A percentile compares a stretch with the other conserved stretches of the same genome.
Conservation (phyloP, 345 rosid species). For the Nephelium lappaceum region DNA sequence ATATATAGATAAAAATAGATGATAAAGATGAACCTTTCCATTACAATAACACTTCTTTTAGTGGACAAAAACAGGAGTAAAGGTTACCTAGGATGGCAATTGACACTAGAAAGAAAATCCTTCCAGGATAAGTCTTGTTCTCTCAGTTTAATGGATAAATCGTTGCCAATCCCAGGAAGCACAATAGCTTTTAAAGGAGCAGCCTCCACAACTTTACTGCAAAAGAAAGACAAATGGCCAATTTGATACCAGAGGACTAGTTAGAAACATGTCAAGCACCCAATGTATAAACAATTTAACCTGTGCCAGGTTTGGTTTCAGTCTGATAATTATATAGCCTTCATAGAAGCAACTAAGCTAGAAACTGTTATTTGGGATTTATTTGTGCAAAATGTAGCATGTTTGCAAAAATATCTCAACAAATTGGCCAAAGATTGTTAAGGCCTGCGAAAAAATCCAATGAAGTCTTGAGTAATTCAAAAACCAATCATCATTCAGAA, state of each 20-base stretch:
- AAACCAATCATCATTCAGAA: neutral
- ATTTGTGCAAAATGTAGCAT: no score
- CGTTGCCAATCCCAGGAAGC: slow-evolving; percentile 60
- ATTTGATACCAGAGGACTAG: neutral
- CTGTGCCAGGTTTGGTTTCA: neutral
- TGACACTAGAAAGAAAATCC: slow-evolving; percentile 52
- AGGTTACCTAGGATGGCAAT: slow-evolving; percentile 50
- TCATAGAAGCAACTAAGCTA: neutral
- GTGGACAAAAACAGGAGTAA: neutral
- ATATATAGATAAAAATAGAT: neutral
- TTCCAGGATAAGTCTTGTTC: slow-evolving; percentile 72
- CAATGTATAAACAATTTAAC: neutral
- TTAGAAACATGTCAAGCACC: neutral
- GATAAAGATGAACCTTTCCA: neutral
- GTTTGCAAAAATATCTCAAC: neutral
- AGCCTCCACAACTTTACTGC: slow-evolving; percentile 88
- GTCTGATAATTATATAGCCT: neutral
- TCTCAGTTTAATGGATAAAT: slow-evolving; percentile 54
- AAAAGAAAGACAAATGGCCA: slow-evolving; percentile 11
- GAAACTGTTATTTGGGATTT: neutral
- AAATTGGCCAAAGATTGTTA: neutral
- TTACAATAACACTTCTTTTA: neutral
- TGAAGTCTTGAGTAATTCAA: neutral
- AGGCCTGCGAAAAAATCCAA: neutral
- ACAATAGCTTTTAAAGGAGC: slow-evolving; percentile 68